phyloP scores from a whole-genome alignment of 208 protist species.

The Kentomonas sorsogonicus region DNA sequence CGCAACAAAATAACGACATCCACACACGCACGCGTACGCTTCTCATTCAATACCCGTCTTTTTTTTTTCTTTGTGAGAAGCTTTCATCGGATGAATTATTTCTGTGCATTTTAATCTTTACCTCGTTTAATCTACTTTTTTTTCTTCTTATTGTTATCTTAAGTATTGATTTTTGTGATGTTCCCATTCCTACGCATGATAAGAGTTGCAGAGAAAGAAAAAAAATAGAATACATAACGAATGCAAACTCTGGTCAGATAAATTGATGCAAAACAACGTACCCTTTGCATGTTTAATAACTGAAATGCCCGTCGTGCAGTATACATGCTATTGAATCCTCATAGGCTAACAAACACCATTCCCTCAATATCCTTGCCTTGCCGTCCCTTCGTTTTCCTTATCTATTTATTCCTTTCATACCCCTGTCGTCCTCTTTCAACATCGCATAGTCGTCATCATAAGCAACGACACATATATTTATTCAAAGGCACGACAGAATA shows the following conservation, averaged over 20 bases:
- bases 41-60: background rate
- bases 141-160: slow-evolving; percentile 7
- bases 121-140: background rate
- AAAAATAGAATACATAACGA: slow-evolving; percentile 16
- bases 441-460: too few relatives aligned
- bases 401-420: background rate
- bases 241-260: slow-evolving; percentile 1
- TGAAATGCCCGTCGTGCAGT: background rate
- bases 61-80: background rate
- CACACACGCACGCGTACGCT: background rate
- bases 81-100: background rate
- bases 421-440: slow-evolving; percentile 2
- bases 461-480: too few relatives aligned
- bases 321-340: background rate
- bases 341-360: background rate
- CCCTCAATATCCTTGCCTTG: background rate
- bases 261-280: background rate
- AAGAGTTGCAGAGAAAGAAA: slow-evolving; percentile 9
- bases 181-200: background rate
- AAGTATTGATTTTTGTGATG: background rate
- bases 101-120: background rate
- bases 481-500: too few relatives aligned
- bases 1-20: background rate
- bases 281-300: background rate
- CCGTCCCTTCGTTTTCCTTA: background rate